Evolutionary conservation across 192 early-diverging fungal genomes (phyloP), one percentile per base, ranked within the genome.

Genomic region (Endogone sp.): DNA sequence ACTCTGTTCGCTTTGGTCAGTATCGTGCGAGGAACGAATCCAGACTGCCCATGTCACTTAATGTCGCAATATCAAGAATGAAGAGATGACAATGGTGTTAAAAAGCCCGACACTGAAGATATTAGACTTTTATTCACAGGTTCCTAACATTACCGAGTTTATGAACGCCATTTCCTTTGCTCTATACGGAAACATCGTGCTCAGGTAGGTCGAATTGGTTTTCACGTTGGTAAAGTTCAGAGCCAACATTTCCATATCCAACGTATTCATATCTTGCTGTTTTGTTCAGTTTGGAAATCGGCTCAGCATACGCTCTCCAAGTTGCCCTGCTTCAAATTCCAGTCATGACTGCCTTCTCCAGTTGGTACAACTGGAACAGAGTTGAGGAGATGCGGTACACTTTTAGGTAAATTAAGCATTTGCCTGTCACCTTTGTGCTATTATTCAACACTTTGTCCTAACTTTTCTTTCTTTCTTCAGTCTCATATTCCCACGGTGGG

Each of bases 141-240:
- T 95, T 3, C 97, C 97, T n/a, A 94, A 90, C 63, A 89, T 96
- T 55, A 96, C 97, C 9, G 97, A 99, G 80, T 95, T 99, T 81
- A 88, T 86, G 77, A 91, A 91, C 74, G 95, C 95, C 49, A 95
- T 97, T 72, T 92, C 94, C 4, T 99, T 99, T 85, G 95, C 97
- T 22, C 79, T 92, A 60, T 83, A 92, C 73, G 92, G 92, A 67
- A 96, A 95, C 75, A 91, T 92, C 78, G 88, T 86, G 0, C 81
- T 91, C 30, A 81, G 79, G 72, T 73, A 66, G 29, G 59, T 22
- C 22, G 37, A 49, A n/a, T n/a, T n/a, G n/a, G n/a, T n/a, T n/a
- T n/a, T n/a, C n/a, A n/a, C n/a, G n/a, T n/a, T n/a, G n/a, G n/a
- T n/a, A n/a, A n/a, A n/a, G n/a, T n/a, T n/a, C n/a, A n/a, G 21